Conservation (phyloP, 1,284 basidiomycete genomes). For the Boletus holoroseus region DNA sequence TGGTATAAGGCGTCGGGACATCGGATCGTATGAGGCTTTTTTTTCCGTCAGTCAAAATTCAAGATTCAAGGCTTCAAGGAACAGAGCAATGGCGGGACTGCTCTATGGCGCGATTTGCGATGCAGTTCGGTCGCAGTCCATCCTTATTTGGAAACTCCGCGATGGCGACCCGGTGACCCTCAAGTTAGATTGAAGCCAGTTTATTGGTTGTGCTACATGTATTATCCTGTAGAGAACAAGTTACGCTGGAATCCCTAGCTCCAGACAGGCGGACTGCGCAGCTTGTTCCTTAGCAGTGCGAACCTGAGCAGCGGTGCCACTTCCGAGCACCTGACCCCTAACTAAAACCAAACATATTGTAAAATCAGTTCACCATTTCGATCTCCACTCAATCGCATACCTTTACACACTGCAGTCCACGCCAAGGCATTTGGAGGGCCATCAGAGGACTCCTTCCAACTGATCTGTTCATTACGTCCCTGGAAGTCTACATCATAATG, state of each 20-base stretch:
- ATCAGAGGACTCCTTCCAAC: constrained; percentile 36
- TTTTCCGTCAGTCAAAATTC: constrained; percentile 12
- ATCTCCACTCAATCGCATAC: constrained; percentile 32
- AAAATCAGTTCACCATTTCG: neutral
- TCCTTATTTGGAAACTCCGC: constrained; percentile 34
- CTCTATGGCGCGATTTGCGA: constrained; percentile 7
- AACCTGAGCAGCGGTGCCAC: constrained; percentile 40
- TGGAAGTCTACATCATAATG: constrained; percentile 39
- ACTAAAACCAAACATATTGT: constrained; percentile 35
- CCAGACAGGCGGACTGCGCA: constrained; percentile 42
- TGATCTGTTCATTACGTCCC: constrained; percentile 32
- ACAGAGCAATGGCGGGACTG: neutral
- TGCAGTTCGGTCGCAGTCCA: constrained; percentile 1
- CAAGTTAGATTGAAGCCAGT: neutral
- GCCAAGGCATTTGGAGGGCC: constrained; percentile 40
- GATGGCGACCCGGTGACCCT: constrained; percentile 11
- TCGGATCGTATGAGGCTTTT: constrained; percentile 25
- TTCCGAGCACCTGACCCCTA: constrained; percentile 42
- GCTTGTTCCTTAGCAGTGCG: constrained; percentile 46
- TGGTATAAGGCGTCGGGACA: constrained; percentile 30
- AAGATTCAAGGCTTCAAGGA: neutral
- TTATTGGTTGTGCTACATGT: neutral
- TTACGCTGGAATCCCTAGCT: constrained; percentile 22
- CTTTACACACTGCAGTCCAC: constrained; percentile 54
- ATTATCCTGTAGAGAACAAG: constrained; percentile 4